A percentile compares a stretch with the other conserved stretches of the same genome.
phyloP scores from a whole-genome alignment of 768 basidiomycete species.

The Boletales sp. region DNA sequence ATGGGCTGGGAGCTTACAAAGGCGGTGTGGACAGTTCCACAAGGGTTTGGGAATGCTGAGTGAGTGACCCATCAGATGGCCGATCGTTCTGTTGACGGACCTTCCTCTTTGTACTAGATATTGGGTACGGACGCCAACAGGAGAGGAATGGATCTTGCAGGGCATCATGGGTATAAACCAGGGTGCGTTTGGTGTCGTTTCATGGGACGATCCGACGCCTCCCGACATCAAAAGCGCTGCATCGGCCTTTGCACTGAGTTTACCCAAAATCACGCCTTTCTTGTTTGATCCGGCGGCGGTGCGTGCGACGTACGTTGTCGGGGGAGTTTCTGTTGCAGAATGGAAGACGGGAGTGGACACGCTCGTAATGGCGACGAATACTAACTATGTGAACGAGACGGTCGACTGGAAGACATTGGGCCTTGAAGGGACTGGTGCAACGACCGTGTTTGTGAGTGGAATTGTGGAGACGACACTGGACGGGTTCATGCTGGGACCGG shows the following conservation, averaged over 20 bases:
- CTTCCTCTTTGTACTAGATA: slow-evolving; percentile 33
- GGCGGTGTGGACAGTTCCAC: slow-evolving; percentile 77
- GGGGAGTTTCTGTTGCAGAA: slow-evolving; percentile 46
- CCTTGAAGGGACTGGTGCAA: slow-evolving; percentile 5
- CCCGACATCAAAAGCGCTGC: slow-evolving; percentile 51
- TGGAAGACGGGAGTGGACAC: slow-evolving; percentile 43
- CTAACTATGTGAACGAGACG: slow-evolving; percentile 36
- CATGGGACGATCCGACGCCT: slow-evolving; percentile 52
- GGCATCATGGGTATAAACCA: slow-evolving; percentile 70
- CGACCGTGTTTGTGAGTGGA: slow-evolving; percentile 16
- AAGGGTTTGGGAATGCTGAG: slow-evolving; percentile 57
- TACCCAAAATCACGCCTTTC: slow-evolving; percentile 44
- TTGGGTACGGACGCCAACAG: slow-evolving; percentile 64
- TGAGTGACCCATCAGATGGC: slow-evolving; percentile 21
- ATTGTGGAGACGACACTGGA: background rate
- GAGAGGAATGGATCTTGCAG: slow-evolving; percentile 65
- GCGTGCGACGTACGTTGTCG: slow-evolving; percentile 37
- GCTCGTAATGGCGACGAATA: slow-evolving; percentile 51
- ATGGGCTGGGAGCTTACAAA: slow-evolving; percentile 68
- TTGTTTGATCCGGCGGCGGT: slow-evolving; percentile 41
- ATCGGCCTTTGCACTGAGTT: slow-evolving; percentile 44
- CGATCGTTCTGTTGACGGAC: background rate
- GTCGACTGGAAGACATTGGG: slow-evolving; percentile 32
- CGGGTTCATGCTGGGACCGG: slow-evolving; percentile 23
- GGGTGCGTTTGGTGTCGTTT: slow-evolving; percentile 52